Percentiles rank a stretch among this genome's conserved stretches.
phyloP scores from a whole-genome alignment of 2,329 filamentous ascomycete species.

The Arthrocladium fulminans region DNA sequence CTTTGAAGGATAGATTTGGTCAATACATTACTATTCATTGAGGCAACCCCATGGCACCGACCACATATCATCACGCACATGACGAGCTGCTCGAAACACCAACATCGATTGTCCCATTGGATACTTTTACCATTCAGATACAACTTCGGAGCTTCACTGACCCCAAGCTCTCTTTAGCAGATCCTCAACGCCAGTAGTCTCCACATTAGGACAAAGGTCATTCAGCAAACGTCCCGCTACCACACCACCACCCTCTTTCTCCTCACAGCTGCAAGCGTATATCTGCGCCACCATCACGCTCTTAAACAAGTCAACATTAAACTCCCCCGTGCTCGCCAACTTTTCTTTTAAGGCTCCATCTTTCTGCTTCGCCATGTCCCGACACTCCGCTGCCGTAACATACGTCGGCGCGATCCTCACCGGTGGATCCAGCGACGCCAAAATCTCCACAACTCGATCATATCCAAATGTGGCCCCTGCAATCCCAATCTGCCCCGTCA shows the following conservation, averaged over 20 bases:
- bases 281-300: slow-evolving; percentile 8
- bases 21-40: not conserved
- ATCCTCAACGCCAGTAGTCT: not conserved
- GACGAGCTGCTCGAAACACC: no score
- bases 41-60: not conserved
- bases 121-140: no score
- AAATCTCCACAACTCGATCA: slow-evolving; percentile 17
- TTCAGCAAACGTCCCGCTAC: not conserved
- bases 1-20: not conserved
- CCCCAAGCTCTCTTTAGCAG: not conserved
- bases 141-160: no score
- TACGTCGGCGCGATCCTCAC: not conserved
- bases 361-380: not conserved
- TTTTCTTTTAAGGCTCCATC: not conserved
- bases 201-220: not conserved
- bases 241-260: not conserved
- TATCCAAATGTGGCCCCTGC: slow-evolving; percentile 26
- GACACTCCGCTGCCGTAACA: slow-evolving; percentile 1
- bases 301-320: not conserved
- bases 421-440: not conserved
- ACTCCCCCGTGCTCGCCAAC: not conserved
- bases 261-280: not conserved
- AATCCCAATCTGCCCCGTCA: slow-evolving; percentile 27
- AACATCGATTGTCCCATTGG: no score
- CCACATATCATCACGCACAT: no score